Conservation (phyloP, 148 eudicot genomes). For the Vaccinium corymbosum region DNA sequence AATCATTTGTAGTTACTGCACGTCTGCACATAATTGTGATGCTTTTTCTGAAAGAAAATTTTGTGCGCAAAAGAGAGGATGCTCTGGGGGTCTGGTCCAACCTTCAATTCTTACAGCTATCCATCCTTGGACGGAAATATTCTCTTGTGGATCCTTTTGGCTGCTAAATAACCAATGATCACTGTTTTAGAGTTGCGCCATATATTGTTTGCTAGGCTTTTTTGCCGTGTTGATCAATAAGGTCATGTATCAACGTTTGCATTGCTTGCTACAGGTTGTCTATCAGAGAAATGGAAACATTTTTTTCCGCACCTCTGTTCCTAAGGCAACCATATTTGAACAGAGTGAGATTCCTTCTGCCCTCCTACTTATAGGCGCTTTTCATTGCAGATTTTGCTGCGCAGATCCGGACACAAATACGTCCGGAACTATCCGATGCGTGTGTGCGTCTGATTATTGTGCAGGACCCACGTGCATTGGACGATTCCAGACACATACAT, state of each 20-base stretch:
- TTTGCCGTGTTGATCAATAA: not conserved
- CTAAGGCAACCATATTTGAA: not conserved
- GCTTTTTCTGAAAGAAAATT: not conserved
- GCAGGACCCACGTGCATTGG: not conserved
- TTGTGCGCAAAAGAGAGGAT: not conserved
- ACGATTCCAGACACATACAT: too few relatives aligned
- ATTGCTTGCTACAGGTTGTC: conserved; percentile 1
- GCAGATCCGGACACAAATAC: not conserved
- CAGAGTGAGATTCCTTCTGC: conserved; percentile 6
- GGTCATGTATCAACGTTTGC: not conserved
- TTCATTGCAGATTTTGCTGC: not conserved
- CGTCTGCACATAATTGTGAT: not conserved
- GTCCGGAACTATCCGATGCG: not conserved
- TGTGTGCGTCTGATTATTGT: not conserved
- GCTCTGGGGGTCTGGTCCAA: not conserved
- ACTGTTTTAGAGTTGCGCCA: not conserved
- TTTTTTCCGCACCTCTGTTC: not conserved
- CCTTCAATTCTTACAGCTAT: not conserved
- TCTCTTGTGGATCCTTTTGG: not conserved
- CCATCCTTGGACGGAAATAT: too few relatives aligned
- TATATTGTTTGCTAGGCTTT: not conserved
- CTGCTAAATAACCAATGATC: not conserved
- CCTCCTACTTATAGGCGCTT: not conserved
- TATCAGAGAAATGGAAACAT: conserved; percentile 5
- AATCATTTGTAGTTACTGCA: not conserved